Conservation (phyloP, 2,329 filamentous ascomycete genomes). For the Alternaria incomplexa region DNA sequence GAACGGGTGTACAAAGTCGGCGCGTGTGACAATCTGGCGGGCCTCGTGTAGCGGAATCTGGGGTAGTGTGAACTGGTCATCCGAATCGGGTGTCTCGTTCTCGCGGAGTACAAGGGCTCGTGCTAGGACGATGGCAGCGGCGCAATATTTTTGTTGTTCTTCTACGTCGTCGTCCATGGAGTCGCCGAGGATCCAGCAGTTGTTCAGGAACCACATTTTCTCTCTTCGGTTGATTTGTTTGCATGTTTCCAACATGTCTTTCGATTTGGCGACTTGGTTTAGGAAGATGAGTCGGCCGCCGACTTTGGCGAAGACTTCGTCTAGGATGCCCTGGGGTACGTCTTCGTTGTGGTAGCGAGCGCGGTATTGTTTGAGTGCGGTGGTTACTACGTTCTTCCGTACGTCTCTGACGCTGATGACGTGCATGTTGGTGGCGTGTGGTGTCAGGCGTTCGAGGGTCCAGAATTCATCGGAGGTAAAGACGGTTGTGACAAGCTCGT, state of each 20-base stretch:
- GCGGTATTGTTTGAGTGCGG: conserved; percentile 78
- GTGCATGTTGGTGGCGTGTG: conserved; percentile 90
- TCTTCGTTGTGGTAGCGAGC: conserved; percentile 72
- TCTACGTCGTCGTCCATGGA: conserved; percentile 96
- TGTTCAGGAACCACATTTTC: conserved; percentile 80
- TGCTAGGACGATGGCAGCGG: conserved; percentile 91
- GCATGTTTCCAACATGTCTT: conserved; percentile 81
- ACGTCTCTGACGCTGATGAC: conserved; percentile 84
- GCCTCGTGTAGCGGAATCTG: conserved; percentile 60
- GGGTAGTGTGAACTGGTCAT: conserved; percentile 73
- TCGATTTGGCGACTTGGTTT: conserved; percentile 82
- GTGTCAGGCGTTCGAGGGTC: conserved; percentile 93
- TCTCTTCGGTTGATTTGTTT: conserved; percentile 71
- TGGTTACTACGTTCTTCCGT: conserved; percentile 74
- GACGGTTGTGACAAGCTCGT: conserved; percentile 85
- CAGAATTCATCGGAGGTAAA: conserved; percentile 98
- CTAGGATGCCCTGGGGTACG: conserved; percentile 63
- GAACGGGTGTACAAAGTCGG: conserved; percentile 89
- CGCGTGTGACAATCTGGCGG: conserved; percentile 84
- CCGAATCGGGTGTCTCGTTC: conserved; percentile 62
- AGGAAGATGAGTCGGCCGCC: conserved; percentile 88
- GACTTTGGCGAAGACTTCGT: conserved; percentile 83
- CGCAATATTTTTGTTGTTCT: conserved; percentile 94
- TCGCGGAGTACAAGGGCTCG: conserved; percentile 86
- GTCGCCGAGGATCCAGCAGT: conserved; percentile 74